A percentile compares a stretch with the other conserved stretches of the same genome.
phyloP scores from a whole-genome alignment of 352 stramenopile species.

The Phytophthora cactorum region DNA sequence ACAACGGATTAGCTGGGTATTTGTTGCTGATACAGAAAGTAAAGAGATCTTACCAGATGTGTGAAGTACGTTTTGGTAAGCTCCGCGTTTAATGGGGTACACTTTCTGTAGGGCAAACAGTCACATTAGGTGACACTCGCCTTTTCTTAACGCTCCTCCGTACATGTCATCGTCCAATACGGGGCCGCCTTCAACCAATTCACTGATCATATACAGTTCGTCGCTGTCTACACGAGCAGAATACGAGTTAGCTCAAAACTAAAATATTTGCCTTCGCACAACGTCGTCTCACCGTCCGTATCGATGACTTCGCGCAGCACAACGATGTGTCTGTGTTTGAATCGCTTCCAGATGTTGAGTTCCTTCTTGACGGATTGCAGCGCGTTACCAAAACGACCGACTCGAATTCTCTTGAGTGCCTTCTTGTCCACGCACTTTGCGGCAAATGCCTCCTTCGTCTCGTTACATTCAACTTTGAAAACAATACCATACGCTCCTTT shows the following conservation, averaged over 20 bases:
- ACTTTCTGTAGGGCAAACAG: constrained; percentile 47
- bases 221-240: constrained; percentile 56
- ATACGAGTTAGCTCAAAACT: not conserved
- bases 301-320: constrained; percentile 96
- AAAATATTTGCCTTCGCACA: not conserved
- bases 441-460: constrained; percentile 75
- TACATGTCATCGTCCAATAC: constrained; percentile 77
- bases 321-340: constrained; percentile 96
- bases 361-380: constrained; percentile 91
- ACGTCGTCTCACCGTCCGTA: constrained; percentile 59
- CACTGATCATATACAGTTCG: constrained; percentile 86
- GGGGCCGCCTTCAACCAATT: constrained; percentile 73
- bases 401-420: constrained; percentile 69
- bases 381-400: constrained; percentile 77
- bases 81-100: constrained; percentile 63
- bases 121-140: not conserved
- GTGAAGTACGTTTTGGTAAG: constrained; percentile 79
- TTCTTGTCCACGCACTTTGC: constrained; percentile 84
- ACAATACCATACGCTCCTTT: constrained; percentile 79
- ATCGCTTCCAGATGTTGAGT: constrained; percentile 97
- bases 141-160: not conserved
- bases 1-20: not conserved
- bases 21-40: not conserved
- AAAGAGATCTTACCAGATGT: constrained; percentile 54
- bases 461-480: constrained; percentile 67